These are phyloP conservation scores for Nepenthes gracilis DNA, from an alignment of 148 eudicot genomes.

Conservation along the genomic window DNA sequence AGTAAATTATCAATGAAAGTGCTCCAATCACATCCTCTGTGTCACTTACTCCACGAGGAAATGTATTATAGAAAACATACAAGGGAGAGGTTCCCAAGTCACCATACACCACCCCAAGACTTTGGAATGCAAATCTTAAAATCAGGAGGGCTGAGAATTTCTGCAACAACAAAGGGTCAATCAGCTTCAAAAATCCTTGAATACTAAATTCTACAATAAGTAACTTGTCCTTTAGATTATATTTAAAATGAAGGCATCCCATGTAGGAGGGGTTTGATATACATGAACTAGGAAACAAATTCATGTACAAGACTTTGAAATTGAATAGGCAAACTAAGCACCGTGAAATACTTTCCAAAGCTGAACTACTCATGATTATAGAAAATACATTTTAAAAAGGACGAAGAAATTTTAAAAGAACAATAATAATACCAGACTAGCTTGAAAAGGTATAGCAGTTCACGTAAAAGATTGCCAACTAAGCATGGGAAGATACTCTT, in stretches of 20 bases:
- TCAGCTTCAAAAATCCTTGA: conserved; percentile 9
- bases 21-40: conserved; percentile 90
- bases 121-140: conserved; percentile 80
- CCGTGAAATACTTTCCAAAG: too few relatives aligned
- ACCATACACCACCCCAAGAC: conserved; percentile 97
- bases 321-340: too few relatives aligned
- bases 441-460: too few relatives aligned
- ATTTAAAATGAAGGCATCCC: neutral
- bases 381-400: too few relatives aligned
- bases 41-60: conserved; percentile 62
- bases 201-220: neutral
- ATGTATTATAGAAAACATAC: conserved; percentile 95
- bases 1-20: conserved; percentile 89
- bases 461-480: too few relatives aligned
- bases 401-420: too few relatives aligned
- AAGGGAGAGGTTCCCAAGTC: conserved; percentile 98
- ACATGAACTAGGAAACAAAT: too few relatives aligned
- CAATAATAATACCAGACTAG: too few relatives aligned
- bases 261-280: neutral
- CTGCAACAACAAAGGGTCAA: conserved; percentile 37
- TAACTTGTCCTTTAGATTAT: neutral
- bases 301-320: too few relatives aligned
- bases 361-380: too few relatives aligned
- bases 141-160: conserved; percentile 70
- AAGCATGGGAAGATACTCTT: too few relatives aligned